Percentiles rank a stretch among this genome's conserved stretches.
These are phyloP conservation scores for Fonsecaea multimorphosa DNA, from an alignment of 2,329 filamentous ascomycete genomes.

Conservation along the genomic window DNA sequence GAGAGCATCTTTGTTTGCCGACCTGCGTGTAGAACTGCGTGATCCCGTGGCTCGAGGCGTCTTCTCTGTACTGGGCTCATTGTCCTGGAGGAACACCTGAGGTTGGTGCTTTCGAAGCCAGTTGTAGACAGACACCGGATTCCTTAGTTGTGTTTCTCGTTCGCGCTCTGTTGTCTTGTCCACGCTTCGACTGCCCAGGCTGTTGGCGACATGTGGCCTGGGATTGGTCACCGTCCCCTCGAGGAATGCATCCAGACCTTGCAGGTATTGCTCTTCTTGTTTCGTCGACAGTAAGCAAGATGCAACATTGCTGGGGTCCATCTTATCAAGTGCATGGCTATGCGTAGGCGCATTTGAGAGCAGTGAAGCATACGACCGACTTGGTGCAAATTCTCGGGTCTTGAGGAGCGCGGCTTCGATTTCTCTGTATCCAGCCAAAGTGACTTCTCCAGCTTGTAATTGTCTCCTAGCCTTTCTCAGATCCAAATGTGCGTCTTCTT, in stretches of 20 bases:
- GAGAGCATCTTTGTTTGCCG: slow-evolving; percentile 37
- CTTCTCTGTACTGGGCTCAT: slow-evolving; percentile 58
- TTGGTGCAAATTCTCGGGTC: slow-evolving; percentile 49
- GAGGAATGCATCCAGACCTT: slow-evolving; percentile 49
- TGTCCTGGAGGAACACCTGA: slow-evolving; percentile 82
- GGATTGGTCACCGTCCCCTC: slow-evolving; percentile 27
- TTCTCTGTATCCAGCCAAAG: slow-evolving; percentile 45
- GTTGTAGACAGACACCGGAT: slow-evolving; percentile 92
- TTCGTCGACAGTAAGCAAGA: slow-evolving; percentile 52
- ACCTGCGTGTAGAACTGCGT: slow-evolving; percentile 51
- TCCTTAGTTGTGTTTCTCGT: slow-evolving; percentile 67
- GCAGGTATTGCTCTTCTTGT: slow-evolving; percentile 52
- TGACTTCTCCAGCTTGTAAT: slow-evolving; percentile 47
- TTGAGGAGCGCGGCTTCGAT: slow-evolving; percentile 49
- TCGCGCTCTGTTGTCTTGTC: slow-evolving; percentile 60
- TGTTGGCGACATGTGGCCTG: slow-evolving; percentile 47
- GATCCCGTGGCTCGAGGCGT: slow-evolving; percentile 48
- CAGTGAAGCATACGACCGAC: slow-evolving; percentile 39
- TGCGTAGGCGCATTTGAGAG: slow-evolving; percentile 17
- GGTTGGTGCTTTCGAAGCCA: slow-evolving; percentile 89
- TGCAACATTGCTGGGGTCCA: slow-evolving; percentile 27
- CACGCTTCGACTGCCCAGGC: slow-evolving; percentile 51
- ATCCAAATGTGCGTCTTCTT: slow-evolving; percentile 39
- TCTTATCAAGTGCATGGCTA: slow-evolving; percentile 14
- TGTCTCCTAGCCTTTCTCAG: slow-evolving; percentile 50